Percentiles rank a stretch among this genome's conserved stretches.
Conservation (phyloP, 78 protist genomes). For the Cavenderia fasciculata region DNA sequence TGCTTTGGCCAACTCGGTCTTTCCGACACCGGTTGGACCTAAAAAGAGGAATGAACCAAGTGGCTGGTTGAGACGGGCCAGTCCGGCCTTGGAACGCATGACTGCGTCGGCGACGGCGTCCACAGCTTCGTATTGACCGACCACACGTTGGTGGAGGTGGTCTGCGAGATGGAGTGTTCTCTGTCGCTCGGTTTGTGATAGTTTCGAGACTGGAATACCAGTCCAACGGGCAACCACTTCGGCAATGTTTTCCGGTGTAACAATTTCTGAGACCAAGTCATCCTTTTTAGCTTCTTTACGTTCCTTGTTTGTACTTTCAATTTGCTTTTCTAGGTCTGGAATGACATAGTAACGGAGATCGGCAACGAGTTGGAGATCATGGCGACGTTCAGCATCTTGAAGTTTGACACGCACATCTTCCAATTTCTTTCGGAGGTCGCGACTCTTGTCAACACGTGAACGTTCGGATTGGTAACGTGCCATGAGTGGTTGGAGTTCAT, state of each 20-base stretch:
- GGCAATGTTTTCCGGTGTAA: conserved; percentile 85
- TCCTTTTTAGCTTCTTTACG: conserved; percentile 42
- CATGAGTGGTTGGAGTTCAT: conserved; percentile 89
- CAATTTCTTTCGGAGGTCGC: conserved; percentile 76
- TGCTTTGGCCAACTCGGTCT: conserved; percentile 98
- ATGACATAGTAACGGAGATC: conserved; percentile 94
- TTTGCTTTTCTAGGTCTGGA: conserved; percentile 88
- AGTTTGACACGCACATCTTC: conserved; percentile 86
- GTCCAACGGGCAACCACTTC: conserved; percentile 96
- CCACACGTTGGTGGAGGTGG: conserved; percentile 90
- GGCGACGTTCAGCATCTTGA: conserved; percentile 87
- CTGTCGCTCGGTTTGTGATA: conserved; percentile 89
- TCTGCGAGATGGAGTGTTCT: conserved; percentile 87
- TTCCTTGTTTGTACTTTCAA: conserved; percentile 52
- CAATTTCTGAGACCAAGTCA: conserved; percentile 79
- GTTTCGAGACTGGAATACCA: conserved; percentile 96
- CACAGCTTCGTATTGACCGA: conserved; percentile 99
- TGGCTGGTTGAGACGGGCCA: conserved; percentile 90
- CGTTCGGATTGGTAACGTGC: conserved; percentile 90
- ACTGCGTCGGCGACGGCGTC: conserved; percentile 96
- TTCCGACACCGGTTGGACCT: conserved; percentile 94
- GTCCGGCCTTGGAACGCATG: conserved; percentile 94
- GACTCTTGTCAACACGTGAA: conserved; percentile 83
- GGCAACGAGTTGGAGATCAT: conserved; percentile 90
- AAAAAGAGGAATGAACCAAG: conserved; percentile 94